phyloP scores from a whole-genome alignment of 345 rosid genomes.

The Bretschneidera sinensis region DNA sequence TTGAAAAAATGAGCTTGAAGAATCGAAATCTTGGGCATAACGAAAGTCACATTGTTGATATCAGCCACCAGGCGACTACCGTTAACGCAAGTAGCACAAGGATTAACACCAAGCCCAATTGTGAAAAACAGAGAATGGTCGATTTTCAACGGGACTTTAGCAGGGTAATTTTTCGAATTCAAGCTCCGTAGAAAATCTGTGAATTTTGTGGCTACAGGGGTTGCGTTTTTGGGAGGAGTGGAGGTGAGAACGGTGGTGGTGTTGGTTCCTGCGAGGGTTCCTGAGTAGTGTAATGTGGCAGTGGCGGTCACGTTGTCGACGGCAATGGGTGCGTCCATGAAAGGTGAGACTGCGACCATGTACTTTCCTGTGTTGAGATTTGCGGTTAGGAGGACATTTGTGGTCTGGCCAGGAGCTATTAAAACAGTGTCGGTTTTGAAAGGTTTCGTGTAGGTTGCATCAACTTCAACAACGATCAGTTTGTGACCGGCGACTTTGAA shows the following conservation, averaged over 20 bases:
- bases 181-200: slow-evolving; percentile 52
- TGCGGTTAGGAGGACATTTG: slow-evolving; percentile 55
- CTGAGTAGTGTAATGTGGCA: slow-evolving; percentile 59
- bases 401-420: slow-evolving; percentile 81
- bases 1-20: slow-evolving; percentile 81
- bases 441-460: slow-evolving; percentile 72
- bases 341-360: slow-evolving; percentile 61
- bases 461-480: slow-evolving; percentile 83
- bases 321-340: slow-evolving; percentile 64
- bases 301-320: slow-evolving; percentile 72
- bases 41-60: slow-evolving; percentile 71
- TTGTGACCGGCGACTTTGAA: slow-evolving; percentile 78
- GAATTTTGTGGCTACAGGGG: slow-evolving; percentile 47
- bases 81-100: slow-evolving; percentile 56
- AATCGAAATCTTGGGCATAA: slow-evolving; percentile 58
- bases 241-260: slow-evolving; percentile 36
- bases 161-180: slow-evolving; percentile 57
- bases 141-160: slow-evolving; percentile 53
- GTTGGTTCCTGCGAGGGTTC: slow-evolving; percentile 30
- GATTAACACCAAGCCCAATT: slow-evolving; percentile 62
- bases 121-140: slow-evolving; percentile 69
- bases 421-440: slow-evolving; percentile 60
- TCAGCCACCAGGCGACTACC: slow-evolving; percentile 63
- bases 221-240: slow-evolving; percentile 60
- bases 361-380: slow-evolving; percentile 43